Conservation (phyloP, 345 rosid genomes). For the Pistacia vera region DNA sequence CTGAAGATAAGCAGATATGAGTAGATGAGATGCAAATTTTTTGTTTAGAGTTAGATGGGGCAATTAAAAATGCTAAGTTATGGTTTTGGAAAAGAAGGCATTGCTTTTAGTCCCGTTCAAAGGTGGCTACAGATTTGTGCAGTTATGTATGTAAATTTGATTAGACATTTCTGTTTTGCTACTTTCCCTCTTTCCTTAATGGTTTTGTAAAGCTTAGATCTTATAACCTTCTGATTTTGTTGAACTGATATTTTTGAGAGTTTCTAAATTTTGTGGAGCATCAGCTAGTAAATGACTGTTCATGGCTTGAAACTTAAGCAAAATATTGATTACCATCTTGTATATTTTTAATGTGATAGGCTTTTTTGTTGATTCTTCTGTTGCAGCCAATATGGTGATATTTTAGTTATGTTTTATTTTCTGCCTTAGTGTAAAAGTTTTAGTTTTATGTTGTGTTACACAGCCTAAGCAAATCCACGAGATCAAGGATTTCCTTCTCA, state of each 20-base stretch:
- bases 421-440: neutral
- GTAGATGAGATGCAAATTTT: neutral
- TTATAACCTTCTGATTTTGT: neutral
- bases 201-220: neutral
- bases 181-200: too few species aligned
- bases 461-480: slow-evolving; percentile 97
- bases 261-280: neutral
- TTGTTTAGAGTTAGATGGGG: neutral
- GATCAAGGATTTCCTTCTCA: slow-evolving; percentile 94
- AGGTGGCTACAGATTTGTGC: neutral
- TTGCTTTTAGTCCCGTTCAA: neutral
- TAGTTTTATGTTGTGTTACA: slow-evolving; percentile 13
- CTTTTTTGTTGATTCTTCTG: neutral
- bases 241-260: neutral
- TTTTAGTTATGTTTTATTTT: neutral
- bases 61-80: neutral
- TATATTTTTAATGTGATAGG: neutral
- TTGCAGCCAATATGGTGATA: neutral
- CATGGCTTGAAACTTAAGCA: too few species aligned
- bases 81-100: neutral
- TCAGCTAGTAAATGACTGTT: neutral
- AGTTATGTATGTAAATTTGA: neutral
- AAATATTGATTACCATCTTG: neutral
- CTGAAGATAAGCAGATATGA: neutral
- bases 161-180: neutral